phyloP scores from a whole-genome alignment of 176 grass and related monocot genomes.

The Oryza brachyantha region DNA sequence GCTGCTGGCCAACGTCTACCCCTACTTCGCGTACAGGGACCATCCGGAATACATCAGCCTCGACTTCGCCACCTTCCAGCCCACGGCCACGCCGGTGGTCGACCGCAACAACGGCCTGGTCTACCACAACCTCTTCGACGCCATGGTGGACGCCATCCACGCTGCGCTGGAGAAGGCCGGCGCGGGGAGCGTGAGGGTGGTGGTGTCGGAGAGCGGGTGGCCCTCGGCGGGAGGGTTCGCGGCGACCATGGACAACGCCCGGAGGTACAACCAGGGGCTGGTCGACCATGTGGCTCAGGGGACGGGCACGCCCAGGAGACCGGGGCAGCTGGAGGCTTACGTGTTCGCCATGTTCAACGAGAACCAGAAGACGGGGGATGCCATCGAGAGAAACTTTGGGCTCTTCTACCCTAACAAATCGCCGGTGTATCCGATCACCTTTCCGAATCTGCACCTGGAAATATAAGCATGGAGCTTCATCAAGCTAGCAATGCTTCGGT shows the following conservation, averaged over 20 bases:
- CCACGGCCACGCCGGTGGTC: not conserved
- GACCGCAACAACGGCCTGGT: not conserved
- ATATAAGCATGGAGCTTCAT: too few species aligned
- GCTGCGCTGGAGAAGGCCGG: conserved; percentile 39
- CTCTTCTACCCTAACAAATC: conserved; percentile 37
- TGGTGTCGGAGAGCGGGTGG: conserved; percentile 43
- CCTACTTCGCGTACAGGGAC: conserved; percentile 25
- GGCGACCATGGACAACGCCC: conserved; percentile 26
- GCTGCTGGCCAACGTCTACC: conserved; percentile 44
- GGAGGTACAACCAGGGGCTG: conserved; percentile 41
- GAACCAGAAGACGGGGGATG: not conserved
- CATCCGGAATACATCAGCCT: not conserved
- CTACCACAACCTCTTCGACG: conserved; percentile 60
- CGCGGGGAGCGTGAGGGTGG: not conserved
- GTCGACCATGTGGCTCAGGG: conserved; percentile 45
- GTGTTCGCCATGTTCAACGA: conserved; percentile 60
- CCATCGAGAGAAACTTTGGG: conserved; percentile 39
- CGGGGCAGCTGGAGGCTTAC: conserved; percentile 31
- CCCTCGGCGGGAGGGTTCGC: conserved; percentile 30
- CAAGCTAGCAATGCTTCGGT: too few species aligned
- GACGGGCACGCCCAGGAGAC: conserved; percentile 31
- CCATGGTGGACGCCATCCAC: conserved; percentile 42
- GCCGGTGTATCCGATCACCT: conserved; percentile 36
- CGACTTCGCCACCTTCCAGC: conserved; percentile 28
- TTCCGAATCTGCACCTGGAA: too few species aligned